phyloP scores from a whole-genome alignment of 2,329 filamentous ascomycete species.

The Rutstroemia sp. region DNA sequence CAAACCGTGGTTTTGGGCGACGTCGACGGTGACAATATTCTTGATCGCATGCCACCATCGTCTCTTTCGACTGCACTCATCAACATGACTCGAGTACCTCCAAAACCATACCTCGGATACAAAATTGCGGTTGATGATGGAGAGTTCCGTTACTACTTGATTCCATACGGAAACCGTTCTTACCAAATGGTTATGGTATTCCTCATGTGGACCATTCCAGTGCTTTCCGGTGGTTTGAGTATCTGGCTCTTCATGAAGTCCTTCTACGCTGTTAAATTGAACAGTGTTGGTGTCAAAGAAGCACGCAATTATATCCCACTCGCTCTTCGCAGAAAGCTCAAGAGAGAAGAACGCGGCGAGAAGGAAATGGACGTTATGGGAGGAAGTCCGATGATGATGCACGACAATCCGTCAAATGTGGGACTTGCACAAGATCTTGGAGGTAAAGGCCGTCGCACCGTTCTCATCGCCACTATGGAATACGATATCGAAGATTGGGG shows the following conservation, averaged over 20 bases:
- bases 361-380: conserved; percentile 15
- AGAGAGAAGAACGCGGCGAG: conserved; percentile 14
- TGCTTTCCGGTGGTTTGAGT: conserved; percentile 40
- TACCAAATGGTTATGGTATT: conserved; percentile 47
- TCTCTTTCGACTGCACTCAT: conserved; percentile 47
- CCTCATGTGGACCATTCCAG: conserved; percentile 45
- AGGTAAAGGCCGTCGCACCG: conserved; percentile 35
- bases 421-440: conserved; percentile 1
- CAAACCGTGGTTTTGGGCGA: conserved; percentile 53
- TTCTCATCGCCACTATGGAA: conserved; percentile 64
- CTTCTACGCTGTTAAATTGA: conserved; percentile 50
- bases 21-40: conserved; percentile 49
- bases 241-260: conserved; percentile 51
- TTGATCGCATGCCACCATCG: conserved; percentile 55
- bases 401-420: conserved; percentile 5
- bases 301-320: conserved; percentile 36
- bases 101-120: conserved; percentile 48
- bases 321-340: conserved; percentile 31
- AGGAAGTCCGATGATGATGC: conserved; percentile 4
- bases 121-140: conserved; percentile 48
- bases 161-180: conserved; percentile 46
- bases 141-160: conserved; percentile 41
- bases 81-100: conserved; percentile 50
- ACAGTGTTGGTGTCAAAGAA: conserved; percentile 47
- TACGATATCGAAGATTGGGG: conserved; percentile 65